Base-by-base conservation (phyloP, 2,329 filamentous ascomycete species). In the Lasiodiplodia citricola region DNA sequence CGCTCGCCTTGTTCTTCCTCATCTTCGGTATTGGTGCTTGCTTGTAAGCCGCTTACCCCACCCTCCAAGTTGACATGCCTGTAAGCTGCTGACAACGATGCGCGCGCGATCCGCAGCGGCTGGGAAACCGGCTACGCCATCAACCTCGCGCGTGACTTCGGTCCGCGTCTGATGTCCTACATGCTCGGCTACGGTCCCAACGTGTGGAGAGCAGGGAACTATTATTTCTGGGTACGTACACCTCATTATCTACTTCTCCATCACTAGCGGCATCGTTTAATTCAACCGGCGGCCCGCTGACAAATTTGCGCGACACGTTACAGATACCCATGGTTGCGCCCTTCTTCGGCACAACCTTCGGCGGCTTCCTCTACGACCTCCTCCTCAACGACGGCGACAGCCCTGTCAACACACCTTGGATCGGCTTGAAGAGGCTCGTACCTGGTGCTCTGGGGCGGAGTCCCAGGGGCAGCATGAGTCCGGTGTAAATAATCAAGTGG, bases 71-170 rank as follows among this genome's bases (percentile, higher is more conserved):
- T 13, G 14, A 25, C 18, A 58, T 14, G n/a, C 13, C 5, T 58
- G 18, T 7, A 31, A 1, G 44, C 1, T 14, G 5, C 25, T 47
- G 44, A 25, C 16, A 28, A 18, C 37, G 31, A 56, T 35, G 31
- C 18, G 54, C 10, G 35, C 31, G 38, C 13, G 13, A 13, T 31
- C 2, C 5, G 10, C 31, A 64, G 60, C 73, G 89, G 90, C 10
- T 91, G 88, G 88, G 87, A 91, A 76, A 92, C 89, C 4, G 89
- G 76, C 41, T 70, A 69, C 21, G 77, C 90, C 13, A 90, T 92
- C 70, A 92, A 92, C 72, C 79, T 91, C 52, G 90, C 90, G 25
- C 86, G 90, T 76, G 91, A 93, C 73, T 90, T 92, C 74, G 90
- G 90, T 0, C 90, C 90, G 2, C 83, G 90, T n/a, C 80, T 92